These are phyloP conservation scores for Torulaspora gathmanii DNA, from an alignment of 805 yeast genomes.

Conservation along the genomic window DNA sequence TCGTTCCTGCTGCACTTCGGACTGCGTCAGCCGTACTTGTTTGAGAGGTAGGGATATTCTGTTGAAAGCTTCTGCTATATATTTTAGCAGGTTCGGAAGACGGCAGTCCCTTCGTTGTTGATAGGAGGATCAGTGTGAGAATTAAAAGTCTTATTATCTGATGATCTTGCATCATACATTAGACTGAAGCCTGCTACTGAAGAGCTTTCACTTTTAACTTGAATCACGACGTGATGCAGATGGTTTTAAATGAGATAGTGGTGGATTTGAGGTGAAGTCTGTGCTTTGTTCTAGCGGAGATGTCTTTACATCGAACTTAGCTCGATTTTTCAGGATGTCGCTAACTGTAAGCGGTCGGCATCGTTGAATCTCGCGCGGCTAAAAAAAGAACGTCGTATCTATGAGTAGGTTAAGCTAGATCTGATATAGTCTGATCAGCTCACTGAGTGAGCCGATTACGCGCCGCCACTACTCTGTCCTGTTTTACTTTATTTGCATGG, in stretches of 20 bases:
- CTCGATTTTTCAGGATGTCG: background rate
- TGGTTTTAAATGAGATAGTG: background rate
- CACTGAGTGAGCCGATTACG: no score
- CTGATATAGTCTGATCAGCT: no score
- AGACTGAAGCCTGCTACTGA: background rate
- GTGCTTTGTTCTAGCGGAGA: background rate
- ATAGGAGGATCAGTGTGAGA: background rate
- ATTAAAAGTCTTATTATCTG: constrained; percentile 2
- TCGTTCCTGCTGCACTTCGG: no score
- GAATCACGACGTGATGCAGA: background rate
- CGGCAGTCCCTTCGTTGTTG: constrained; percentile 5
- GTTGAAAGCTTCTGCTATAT: no score
- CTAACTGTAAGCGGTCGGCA: background rate
- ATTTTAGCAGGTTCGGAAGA: background rate
- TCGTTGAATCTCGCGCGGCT: background rate
- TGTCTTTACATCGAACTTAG: background rate
- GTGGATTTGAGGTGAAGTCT: background rate
- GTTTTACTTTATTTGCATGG: no score
- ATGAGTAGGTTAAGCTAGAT: background rate
- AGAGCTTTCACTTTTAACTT: background rate
- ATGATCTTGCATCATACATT: background rate
- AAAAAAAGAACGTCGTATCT: background rate
- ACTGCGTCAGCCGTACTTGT: no score
- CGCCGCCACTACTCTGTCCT: no score
- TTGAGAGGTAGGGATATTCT: no score